Conservation (phyloP, 768 basidiomycete genomes). For the Pisolithus microcarpus region DNA sequence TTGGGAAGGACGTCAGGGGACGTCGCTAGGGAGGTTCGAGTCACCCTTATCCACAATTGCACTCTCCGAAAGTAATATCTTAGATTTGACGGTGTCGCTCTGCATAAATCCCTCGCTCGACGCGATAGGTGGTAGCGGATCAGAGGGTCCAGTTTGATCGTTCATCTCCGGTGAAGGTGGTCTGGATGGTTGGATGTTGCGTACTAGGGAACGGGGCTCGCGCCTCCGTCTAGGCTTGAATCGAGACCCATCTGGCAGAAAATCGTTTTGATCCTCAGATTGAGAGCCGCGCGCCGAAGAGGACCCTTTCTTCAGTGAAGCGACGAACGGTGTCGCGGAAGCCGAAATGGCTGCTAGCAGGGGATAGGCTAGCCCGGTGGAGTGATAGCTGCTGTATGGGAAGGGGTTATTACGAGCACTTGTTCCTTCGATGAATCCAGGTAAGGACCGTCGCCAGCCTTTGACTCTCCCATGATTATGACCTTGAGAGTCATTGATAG, state of each 20-base stretch:
- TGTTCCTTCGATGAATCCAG: constrained; percentile 19
- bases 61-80: constrained; percentile 1
- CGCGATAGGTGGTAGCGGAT: constrained; percentile 5
- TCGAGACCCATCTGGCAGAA: constrained; percentile 13
- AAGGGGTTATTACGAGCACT: constrained; percentile 35
- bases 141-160: constrained; percentile 2
- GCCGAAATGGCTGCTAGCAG: constrained; percentile 37
- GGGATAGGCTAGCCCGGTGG: constrained; percentile 32
- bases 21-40: background rate
- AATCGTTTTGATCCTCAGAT: constrained; percentile 34
- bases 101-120: background rate
- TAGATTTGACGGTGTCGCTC: constrained; percentile 5
- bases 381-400: constrained; percentile 17
- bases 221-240: constrained; percentile 10
- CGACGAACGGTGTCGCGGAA: constrained; percentile 33
- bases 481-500: constrained; percentile 39
- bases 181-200: constrained; percentile 15
- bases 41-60: background rate
- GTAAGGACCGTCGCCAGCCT: constrained; percentile 24
- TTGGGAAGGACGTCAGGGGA: background rate
- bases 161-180: constrained; percentile 9
- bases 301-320: constrained; percentile 40
- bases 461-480: constrained; percentile 33
- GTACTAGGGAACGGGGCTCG: constrained; percentile 22
- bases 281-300: constrained; percentile 41